Evolutionary conservation across 1,139 yeast genomes (phyloP), one percentile per base, ranked within the genome.

Genomic region (Blastobotrys buckinghamii): DNA sequence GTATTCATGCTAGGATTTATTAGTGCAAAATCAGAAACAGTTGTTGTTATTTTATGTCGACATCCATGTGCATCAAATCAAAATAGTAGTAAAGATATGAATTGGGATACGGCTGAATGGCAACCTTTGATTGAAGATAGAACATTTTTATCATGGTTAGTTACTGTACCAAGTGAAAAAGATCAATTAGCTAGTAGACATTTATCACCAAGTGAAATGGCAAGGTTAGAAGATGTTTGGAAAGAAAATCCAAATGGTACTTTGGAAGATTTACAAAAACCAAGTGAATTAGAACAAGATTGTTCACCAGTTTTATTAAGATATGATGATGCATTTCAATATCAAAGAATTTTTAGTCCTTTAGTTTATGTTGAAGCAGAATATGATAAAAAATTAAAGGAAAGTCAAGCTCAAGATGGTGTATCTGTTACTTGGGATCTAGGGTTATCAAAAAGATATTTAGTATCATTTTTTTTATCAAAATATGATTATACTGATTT

Each of bases 71-170:
- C 96, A 0, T 70, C 79, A 2, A 81, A 81, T 55, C 86, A 85
- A 60, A 54, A 66, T 1, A 57, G 63, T 6, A 54, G 63, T 22
- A 64, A 65, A 44, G 68, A 64, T 36, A 58, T 66, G 54, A 81
- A 82, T 58, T 90, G 97, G 97, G 96, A 88, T 61, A 82, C 94
- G 1, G 77, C 76, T 36, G 85, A 84, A 54, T 90, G 97, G 97
- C 89, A 84, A 60, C 78, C 96, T 0, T 70, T 90, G 51, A 86
- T 90, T 51, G 94, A 84, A 54, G 84, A 87, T 55, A 74, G 95
- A 37, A 82, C 80, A 54, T 78, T 90, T 56, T 71, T 89, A 51
- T 72, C 87, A 1, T 90, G 97, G 97, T 78, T 90, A 19, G 92
- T 88, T 0, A 71, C 80, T 1, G 71, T 69, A 13, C 95, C 95